Evolutionary conservation across 139 green algal genomes (phyloP).

Genomic region (Chlamydomonas sp.): DNA sequence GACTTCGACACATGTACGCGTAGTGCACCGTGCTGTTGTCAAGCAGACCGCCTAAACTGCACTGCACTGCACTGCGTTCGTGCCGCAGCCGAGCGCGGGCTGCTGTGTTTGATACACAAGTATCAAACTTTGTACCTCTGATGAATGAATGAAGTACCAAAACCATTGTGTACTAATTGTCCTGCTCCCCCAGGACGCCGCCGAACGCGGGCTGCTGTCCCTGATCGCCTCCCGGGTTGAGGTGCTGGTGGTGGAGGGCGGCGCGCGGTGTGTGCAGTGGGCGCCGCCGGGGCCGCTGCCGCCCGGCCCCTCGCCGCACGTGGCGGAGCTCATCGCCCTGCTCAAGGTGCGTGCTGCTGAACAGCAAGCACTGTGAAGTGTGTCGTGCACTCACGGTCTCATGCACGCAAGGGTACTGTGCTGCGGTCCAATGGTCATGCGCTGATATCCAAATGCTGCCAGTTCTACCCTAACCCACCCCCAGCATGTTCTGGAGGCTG

Average conservation of each 20-base stretch:
- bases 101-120: no score
- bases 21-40: no score
- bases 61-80: no score
- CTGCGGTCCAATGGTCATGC: no score
- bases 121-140: no score
- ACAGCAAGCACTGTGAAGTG: neutral
- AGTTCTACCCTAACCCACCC: no score
- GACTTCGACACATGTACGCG: no score
- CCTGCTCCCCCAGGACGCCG: slow-evolving; percentile 43
- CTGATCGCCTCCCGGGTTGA: slow-evolving; percentile 45
- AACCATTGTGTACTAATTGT: neutral
- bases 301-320: slow-evolving; percentile 40
- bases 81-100: no score
- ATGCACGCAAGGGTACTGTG: no score
- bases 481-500: no score
- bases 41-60: no score
- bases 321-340: slow-evolving; percentile 61
- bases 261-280: slow-evolving; percentile 51
- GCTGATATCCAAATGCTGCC: no score
- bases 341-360: slow-evolving; percentile 51
- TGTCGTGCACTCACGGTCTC: neutral
- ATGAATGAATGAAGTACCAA: neutral
- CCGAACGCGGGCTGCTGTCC: slow-evolving; percentile 51
- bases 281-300: slow-evolving; percentile 50
- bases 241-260: slow-evolving; percentile 41